Evolutionary conservation across 768 basidiomycete species (phyloP).

Genomic region (Pleurotus salmoneostramineus): DNA sequence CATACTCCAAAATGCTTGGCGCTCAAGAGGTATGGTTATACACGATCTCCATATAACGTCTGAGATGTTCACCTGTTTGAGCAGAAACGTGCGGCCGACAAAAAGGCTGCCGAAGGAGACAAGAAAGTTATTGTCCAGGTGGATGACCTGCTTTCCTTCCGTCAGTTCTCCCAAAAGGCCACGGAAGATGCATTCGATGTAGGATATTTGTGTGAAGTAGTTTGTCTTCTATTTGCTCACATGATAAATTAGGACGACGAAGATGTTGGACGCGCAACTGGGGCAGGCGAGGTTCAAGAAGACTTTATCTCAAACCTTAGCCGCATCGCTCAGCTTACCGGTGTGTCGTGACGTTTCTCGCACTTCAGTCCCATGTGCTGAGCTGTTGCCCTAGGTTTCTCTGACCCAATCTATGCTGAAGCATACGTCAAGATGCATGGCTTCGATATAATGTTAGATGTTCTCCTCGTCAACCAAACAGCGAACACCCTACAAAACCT

Average conservation of each 20-base stretch:
- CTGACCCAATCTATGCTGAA: constrained; percentile 97
- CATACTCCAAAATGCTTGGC: constrained; percentile 93
- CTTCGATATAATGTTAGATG: constrained; percentile 94
- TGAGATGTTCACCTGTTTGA: neutral
- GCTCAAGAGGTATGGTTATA: constrained; percentile 74
- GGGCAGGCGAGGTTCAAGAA: constrained; percentile 76
- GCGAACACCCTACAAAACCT: constrained; percentile 92
- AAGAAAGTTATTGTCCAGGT: constrained; percentile 74
- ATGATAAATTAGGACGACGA: constrained; percentile 69
- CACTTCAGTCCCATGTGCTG: neutral
- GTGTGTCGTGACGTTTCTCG: constrained; percentile 30
- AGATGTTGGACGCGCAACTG: constrained; percentile 88
- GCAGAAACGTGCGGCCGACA: constrained; percentile 87
- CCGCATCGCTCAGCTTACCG: constrained; percentile 90
- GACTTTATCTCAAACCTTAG: constrained; percentile 94
- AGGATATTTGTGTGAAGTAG: constrained; percentile 13
- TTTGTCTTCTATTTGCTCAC: neutral
- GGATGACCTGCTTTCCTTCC: constrained; percentile 88
- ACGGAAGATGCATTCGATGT: constrained; percentile 77
- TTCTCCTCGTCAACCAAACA: constrained; percentile 95
- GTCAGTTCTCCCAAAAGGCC: constrained; percentile 93
- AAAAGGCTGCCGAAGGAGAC: constrained; percentile 70
- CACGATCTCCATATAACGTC: too few relatives aligned
- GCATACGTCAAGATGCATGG: constrained; percentile 97
- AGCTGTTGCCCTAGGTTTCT: constrained; percentile 63